These are phyloP conservation scores for Pterulicium gracile DNA, from an alignment of 1,284 basidiomycete species.

Conservation along the genomic window DNA sequence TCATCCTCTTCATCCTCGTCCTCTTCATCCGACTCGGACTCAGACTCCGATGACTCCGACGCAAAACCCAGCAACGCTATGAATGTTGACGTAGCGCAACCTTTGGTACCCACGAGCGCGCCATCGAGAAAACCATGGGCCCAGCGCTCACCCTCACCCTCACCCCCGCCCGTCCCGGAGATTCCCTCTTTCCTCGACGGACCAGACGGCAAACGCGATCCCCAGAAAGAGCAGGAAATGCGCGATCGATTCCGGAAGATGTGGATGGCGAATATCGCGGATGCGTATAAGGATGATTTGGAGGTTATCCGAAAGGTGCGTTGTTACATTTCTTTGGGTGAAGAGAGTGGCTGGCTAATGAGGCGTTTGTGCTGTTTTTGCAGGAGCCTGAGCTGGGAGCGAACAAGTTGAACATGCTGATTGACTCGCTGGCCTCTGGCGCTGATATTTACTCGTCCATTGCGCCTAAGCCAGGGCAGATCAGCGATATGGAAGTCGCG, in stretches of 20 bases:
- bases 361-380: not conserved
- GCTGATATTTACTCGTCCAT: slow-evolving; percentile 54
- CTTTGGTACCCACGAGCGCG: not conserved
- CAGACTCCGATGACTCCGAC: not conserved
- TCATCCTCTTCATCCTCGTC: not conserved
- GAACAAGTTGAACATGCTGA: slow-evolving; percentile 54
- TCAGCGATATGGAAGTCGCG: slow-evolving; percentile 4
- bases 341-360: too few relatives aligned
- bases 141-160: slow-evolving; percentile 34
- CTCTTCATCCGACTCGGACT: not conserved
- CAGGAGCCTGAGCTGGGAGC: slow-evolving; percentile 65
- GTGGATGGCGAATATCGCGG: slow-evolving; percentile 72
- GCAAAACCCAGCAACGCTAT: not conserved
- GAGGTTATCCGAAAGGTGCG: slow-evolving; percentile 66
- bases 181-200: slow-evolving; percentile 42
- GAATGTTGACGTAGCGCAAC: not conserved
- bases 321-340: slow-evolving; percentile 1
- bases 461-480: slow-evolving; percentile 11
- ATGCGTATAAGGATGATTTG: slow-evolving; percentile 68
- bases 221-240: slow-evolving; percentile 37
- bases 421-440: slow-evolving; percentile 69
- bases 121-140: too few relatives aligned
- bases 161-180: slow-evolving; percentile 36
- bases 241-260: slow-evolving; percentile 63
- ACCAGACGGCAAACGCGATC: slow-evolving; percentile 17